Evolutionary conservation across 2,329 filamentous ascomycete species (phyloP).

Genomic region (Neofusicoccum laricinum): DNA sequence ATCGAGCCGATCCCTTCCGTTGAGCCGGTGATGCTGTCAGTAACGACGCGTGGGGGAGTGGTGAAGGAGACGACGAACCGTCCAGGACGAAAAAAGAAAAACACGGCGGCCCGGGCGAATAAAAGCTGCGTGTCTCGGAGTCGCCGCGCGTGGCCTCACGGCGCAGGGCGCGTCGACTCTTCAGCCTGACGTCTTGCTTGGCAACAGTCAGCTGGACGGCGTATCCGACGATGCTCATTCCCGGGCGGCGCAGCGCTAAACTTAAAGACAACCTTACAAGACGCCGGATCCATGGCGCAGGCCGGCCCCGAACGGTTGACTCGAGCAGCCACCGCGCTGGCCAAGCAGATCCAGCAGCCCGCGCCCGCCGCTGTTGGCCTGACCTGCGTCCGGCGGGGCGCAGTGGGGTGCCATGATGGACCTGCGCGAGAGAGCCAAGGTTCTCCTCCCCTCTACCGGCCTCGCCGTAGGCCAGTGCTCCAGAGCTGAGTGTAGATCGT

Average conservation of each 20-base stretch:
- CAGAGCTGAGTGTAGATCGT: neutral
- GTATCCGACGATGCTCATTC: constrained; percentile 4
- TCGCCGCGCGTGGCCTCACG: neutral
- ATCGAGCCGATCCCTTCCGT: neutral
- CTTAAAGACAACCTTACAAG: constrained; percentile 7
- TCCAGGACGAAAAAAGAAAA: neutral
- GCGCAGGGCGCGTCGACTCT: neutral
- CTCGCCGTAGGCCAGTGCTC: neutral
- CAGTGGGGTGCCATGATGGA: too few relatives aligned
- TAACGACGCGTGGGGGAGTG: too few relatives aligned
- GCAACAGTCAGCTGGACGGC: constrained; percentile 8
- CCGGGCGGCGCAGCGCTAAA: constrained; percentile 9
- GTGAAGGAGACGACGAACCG: too few relatives aligned
- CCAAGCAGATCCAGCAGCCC: neutral
- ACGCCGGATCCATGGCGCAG: neutral
- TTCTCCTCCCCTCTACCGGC: neutral
- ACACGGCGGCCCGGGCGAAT: neutral
- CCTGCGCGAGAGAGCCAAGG: too few relatives aligned
- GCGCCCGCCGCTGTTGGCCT: neutral
- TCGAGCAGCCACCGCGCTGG: neutral
- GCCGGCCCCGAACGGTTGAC: neutral
- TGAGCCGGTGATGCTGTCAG: too few relatives aligned
- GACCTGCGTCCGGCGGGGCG: neutral
- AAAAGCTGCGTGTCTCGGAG: neutral
- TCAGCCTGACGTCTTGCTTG: neutral